Conservation (phyloP, 345 rosid genomes). For the Aethionema arabicum region DNA sequence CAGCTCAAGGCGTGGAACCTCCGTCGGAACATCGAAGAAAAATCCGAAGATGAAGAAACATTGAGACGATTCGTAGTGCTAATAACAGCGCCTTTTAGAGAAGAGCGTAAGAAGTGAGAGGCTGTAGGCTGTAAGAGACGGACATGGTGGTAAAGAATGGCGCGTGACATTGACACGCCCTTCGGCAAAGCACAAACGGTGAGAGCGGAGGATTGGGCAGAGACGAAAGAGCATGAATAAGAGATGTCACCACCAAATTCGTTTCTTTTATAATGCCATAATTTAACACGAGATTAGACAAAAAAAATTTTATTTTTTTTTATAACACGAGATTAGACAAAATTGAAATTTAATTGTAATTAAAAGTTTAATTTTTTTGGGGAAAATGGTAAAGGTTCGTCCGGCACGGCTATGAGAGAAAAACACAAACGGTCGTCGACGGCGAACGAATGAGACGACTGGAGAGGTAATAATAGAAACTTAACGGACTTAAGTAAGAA, state of each 20-base stretch:
- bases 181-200: slow-evolving; percentile 37
- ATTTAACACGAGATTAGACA: too few species aligned
- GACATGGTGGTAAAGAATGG: slow-evolving; percentile 33
- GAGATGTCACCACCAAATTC: not conserved
- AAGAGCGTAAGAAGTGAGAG: slow-evolving; percentile 4
- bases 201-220: slow-evolving; percentile 45
- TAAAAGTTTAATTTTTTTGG: too few species aligned
- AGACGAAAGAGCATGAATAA: slow-evolving; percentile 47
- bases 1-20: slow-evolving; percentile 42
- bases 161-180: slow-evolving; percentile 58
- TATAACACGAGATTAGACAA: too few species aligned
- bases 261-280: not conserved
- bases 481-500: too few species aligned
- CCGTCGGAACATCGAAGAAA: slow-evolving; percentile 34
- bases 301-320: too few species aligned
- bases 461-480: too few species aligned
- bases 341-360: too few species aligned
- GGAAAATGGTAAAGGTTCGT: too few species aligned
- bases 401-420: too few species aligned
- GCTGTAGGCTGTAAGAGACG: slow-evolving; percentile 18
- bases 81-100: slow-evolving; percentile 16
- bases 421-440: too few species aligned
- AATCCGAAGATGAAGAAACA: slow-evolving; percentile 21
- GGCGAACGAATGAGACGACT: too few species aligned
- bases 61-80: slow-evolving; percentile 23